A percentile compares a stretch with the other conserved stretches of the same genome.
Conservation (phyloP, 2,329 filamentous ascomycete species). For the Microsporum audouinii region DNA sequence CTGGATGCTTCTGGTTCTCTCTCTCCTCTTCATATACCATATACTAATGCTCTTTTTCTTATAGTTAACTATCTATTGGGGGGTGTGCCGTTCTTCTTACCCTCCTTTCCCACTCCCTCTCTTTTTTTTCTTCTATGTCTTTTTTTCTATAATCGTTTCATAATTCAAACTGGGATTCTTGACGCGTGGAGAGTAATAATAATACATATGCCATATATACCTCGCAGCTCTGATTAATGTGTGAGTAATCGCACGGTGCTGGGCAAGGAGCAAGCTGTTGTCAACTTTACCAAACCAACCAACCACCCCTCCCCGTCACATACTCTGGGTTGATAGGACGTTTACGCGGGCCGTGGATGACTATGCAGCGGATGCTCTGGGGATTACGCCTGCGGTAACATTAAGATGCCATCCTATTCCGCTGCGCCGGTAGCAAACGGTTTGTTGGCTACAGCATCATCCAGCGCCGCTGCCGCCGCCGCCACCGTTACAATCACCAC, state of each 20-base stretch:
- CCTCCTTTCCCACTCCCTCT: not conserved
- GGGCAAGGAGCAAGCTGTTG: not conserved
- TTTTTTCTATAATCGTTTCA: not conserved
- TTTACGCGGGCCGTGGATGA: conserved; percentile 1
- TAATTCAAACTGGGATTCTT: not conserved
- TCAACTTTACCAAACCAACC: not conserved
- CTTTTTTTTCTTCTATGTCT: not conserved
- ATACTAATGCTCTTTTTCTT: not conserved
- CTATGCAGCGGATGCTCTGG: conserved; percentile 2
- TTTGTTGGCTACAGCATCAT: not conserved
- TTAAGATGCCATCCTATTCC: conserved; percentile 1
- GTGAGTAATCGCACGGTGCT: conserved; percentile 1
- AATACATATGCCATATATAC: not conserved
- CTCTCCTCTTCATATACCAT: not conserved
- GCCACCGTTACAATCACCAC: not conserved
- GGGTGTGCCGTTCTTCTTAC: too few species aligned
- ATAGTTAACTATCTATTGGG: not conserved
- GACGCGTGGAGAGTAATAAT: not conserved
- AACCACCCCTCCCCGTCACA: not conserved
- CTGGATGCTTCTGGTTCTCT: not conserved
- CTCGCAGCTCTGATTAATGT: not conserved
- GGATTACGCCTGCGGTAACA: not conserved
- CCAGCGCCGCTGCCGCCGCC: not conserved
- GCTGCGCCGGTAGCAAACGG: conserved; percentile 2
- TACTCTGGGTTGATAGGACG: not conserved